Conservation (phyloP, 208 protist genomes). For the Acanthamoeba royreba region DNA sequence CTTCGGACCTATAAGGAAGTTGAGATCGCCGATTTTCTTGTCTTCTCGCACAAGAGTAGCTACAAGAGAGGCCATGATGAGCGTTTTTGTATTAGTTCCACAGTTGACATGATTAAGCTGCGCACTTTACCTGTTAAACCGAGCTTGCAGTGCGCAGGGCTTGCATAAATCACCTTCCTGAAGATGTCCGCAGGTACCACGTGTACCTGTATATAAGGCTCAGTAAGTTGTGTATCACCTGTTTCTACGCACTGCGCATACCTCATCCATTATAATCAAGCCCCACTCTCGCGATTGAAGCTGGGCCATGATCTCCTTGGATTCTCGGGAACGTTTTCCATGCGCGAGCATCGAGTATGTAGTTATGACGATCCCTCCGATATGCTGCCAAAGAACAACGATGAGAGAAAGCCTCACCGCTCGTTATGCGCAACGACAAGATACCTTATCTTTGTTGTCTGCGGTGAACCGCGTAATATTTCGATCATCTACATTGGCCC, state of each 20-base stretch:
- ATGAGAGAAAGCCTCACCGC: background rate
- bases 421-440: background rate
- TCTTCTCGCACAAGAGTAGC: conserved; percentile 94
- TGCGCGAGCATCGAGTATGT: conserved; percentile 98
- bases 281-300: conserved; percentile 91
- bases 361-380: conserved; percentile 90
- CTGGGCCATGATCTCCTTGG: conserved; percentile 85
- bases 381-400: background rate
- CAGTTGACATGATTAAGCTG: background rate
- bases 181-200: conserved; percentile 96
- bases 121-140: conserved; percentile 93
- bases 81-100: conserved; percentile 2
- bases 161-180: conserved; percentile 87
- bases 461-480: conserved; percentile 90
- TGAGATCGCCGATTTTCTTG: conserved; percentile 95
- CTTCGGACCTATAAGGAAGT: conserved; percentile 99
- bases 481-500: conserved; percentile 81
- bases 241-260: conserved; percentile 51
- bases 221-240: too few relatives aligned
- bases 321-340: conserved; percentile 78
- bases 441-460: conserved; percentile 84
- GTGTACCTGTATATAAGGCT: conserved; percentile 98
- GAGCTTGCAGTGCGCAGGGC: conserved; percentile 95
- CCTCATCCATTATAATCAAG: conserved; percentile 95
- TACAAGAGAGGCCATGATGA: background rate